Conservation (phyloP, 176 grass and related monocot species). For the Paspalum vaginatum region DNA sequence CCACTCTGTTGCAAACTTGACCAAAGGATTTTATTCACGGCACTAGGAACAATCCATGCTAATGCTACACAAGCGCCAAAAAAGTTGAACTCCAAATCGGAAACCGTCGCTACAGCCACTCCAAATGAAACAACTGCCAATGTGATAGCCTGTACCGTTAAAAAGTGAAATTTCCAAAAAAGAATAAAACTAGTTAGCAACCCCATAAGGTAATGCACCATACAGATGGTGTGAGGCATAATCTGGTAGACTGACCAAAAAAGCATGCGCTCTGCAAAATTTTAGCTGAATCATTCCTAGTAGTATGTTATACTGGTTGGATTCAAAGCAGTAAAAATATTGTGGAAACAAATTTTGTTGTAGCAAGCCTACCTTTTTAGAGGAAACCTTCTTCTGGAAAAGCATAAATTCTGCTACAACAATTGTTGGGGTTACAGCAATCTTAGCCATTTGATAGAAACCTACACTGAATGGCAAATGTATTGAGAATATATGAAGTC, state of each 20-base stretch:
- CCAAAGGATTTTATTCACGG: constrained; percentile 96
- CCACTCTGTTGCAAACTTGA: constrained; percentile 87
- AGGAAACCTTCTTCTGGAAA: constrained; percentile 80
- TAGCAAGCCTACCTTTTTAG: constrained; percentile 59
- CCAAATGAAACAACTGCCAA: constrained; percentile 72
- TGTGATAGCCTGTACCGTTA: constrained; percentile 62
- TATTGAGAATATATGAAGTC: constrained; percentile 36
- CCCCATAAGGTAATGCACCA: constrained; percentile 20
- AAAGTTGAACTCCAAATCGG: constrained; percentile 94
- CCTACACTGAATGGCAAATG: constrained; percentile 82
- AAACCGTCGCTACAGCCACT: constrained; percentile 86
- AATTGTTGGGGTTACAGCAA: constrained; percentile 93
- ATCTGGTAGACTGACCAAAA: constrained; percentile 33
- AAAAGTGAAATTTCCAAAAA: constrained; percentile 1
- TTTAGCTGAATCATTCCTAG: background rate
- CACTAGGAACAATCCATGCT: constrained; percentile 91
- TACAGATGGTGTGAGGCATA: constrained; percentile 2
- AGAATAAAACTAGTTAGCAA: background rate
- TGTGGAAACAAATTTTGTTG: background rate
- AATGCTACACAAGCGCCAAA: constrained; percentile 91
- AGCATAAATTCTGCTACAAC: constrained; percentile 87
- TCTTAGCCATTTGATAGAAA: constrained; percentile 99
- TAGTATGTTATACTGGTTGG: background rate
- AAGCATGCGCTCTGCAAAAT: background rate
- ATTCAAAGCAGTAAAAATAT: background rate